phyloP scores from a whole-genome alignment of 78 protist species.

The Polysphondylium violaceum region DNA sequence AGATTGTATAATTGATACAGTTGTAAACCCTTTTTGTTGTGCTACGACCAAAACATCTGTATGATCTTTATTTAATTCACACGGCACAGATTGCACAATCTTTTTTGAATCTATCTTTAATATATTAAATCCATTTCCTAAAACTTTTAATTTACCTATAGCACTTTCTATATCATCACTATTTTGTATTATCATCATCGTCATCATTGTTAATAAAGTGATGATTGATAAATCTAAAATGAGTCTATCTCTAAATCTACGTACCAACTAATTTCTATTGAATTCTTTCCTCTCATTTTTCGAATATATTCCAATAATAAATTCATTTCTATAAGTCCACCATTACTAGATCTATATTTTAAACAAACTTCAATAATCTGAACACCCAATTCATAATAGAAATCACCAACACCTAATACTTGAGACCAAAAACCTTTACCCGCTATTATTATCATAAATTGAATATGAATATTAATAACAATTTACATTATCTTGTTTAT shows the following conservation, averaged over 20 bases:
- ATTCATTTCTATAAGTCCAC: constrained; percentile 92
- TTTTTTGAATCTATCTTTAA: constrained; percentile 44
- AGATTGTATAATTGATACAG: constrained; percentile 7
- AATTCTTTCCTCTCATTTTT: constrained; percentile 49
- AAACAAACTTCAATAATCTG: constrained; percentile 94
- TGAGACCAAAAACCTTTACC: constrained; percentile 96
- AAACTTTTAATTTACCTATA: constrained; percentile 76
- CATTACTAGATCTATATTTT: constrained; percentile 85
- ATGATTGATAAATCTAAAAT: not conserved
- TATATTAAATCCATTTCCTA: constrained; percentile 85
- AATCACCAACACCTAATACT: constrained; percentile 97
- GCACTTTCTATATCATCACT: constrained; percentile 92
- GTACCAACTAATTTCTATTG: constrained; percentile 70
- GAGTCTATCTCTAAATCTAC: no score
- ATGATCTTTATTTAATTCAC: constrained; percentile 90
- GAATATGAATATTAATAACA: no score
- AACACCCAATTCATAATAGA: constrained; percentile 96
- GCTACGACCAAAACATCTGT: constrained; percentile 64
- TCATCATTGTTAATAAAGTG: not conserved
- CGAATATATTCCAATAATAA: constrained; percentile 65
- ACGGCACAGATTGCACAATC: constrained; percentile 92
- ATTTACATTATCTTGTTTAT: no score
- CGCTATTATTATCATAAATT: no score
- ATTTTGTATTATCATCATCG: not conserved
- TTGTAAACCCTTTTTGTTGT: constrained; percentile 21